Percentiles rank a stretch among this genome's conserved stretches.
Conservation (phyloP, 495 filamentous ascomycete genomes). For the Jackrogersella minutella region DNA sequence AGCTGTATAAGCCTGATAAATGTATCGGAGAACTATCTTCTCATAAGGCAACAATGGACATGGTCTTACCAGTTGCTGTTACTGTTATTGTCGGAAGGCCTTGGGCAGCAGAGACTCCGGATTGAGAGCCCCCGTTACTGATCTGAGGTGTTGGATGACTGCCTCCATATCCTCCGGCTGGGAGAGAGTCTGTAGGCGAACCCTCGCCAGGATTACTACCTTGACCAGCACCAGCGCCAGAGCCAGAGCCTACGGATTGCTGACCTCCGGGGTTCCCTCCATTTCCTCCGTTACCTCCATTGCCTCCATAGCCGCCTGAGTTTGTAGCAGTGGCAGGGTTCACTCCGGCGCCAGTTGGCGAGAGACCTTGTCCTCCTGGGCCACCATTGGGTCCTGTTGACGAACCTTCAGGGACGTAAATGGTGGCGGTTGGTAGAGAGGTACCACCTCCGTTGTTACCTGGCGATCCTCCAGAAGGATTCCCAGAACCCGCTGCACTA, state of each 20-base stretch:
- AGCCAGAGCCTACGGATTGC: conserved; percentile 5
- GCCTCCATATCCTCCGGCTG: conserved; percentile 33
- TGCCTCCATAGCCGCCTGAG: conserved; percentile 28
- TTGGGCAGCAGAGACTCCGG: conserved; percentile 20
- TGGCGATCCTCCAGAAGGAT: conserved; percentile 12
- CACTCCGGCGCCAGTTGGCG: conserved; percentile 3
- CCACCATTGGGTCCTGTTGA: conserved; percentile 21
- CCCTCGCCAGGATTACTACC: conserved; percentile 2
- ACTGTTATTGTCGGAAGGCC: conserved; percentile 13
- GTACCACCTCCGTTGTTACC: conserved; percentile 18
- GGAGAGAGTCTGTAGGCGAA: conserved; percentile 21
- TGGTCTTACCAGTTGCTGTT: conserved; percentile 17
- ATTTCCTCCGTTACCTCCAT: too few species aligned
- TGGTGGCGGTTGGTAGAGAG: conserved; percentile 24
- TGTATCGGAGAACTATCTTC: neutral
- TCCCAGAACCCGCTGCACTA: conserved; percentile 4
- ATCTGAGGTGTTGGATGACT: conserved; percentile 29
- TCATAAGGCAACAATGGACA: neutral
- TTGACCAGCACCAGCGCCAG: conserved; percentile 23
- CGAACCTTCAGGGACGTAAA: conserved; percentile 20
- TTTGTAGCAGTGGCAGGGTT: conserved; percentile 13
- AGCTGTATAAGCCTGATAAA: neutral
- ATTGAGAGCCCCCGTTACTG: neutral
- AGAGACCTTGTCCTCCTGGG: conserved; percentile 33
- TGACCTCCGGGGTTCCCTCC: conserved; percentile 14